Evolutionary conservation across 2,329 filamentous ascomycete genomes (phyloP).

Genomic region (Bimuria novae-zelandiae): DNA sequence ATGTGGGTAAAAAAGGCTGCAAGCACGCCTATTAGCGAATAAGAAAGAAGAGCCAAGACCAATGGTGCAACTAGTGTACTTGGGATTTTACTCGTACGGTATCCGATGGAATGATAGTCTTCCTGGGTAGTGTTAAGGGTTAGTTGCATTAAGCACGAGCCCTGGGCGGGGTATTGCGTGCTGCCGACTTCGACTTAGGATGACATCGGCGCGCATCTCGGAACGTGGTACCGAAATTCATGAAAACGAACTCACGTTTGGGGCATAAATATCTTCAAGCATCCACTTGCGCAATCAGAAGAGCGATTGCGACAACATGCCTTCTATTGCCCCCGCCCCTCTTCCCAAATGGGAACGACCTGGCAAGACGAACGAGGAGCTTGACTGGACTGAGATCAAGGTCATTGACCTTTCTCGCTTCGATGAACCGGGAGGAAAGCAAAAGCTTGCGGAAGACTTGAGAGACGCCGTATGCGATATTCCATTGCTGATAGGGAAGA

Average conservation of each 20-base stretch:
- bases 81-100: too few species aligned
- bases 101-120: background rate
- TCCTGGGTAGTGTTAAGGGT: slow-evolving; percentile 4
- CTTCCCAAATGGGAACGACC: slow-evolving; percentile 36
- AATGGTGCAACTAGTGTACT: too few species aligned
- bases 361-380: slow-evolving; percentile 25
- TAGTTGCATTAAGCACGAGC: slow-evolving; percentile 17
- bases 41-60: too few species aligned
- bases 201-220: slow-evolving; percentile 18
- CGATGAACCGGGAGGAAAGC: slow-evolving; percentile 59
- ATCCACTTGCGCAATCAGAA: background rate
- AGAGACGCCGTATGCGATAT: slow-evolving; percentile 53
- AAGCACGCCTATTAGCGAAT: too few species aligned
- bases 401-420: slow-evolving; percentile 54
- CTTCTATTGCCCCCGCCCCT: slow-evolving; percentile 21
- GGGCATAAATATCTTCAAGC: background rate
- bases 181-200: slow-evolving; percentile 19
- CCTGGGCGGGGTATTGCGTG: slow-evolving; percentile 34
- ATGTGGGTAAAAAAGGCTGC: too few species aligned
- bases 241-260: background rate
- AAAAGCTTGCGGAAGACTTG: slow-evolving; percentile 58
- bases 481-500: background rate
- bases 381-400: slow-evolving; percentile 38
- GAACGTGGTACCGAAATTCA: background rate
- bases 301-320: slow-evolving; percentile 21